Conservation (phyloP, 345 rosid genomes). For the Citrus hindsii region DNA sequence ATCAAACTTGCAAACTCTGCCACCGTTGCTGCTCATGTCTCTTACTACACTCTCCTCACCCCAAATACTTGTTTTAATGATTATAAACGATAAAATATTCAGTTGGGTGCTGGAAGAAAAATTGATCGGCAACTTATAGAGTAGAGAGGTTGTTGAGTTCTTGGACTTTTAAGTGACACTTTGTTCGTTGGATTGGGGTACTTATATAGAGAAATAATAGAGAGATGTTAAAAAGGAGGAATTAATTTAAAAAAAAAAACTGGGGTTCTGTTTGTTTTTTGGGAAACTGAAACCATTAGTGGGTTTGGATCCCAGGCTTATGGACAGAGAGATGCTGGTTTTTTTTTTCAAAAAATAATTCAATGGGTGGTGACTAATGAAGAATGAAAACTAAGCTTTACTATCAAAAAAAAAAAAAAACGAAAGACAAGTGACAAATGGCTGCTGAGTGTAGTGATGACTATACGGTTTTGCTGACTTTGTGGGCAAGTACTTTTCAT, state of each 20-base stretch:
- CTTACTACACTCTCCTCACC: not conserved
- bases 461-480: not conserved
- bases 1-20: constrained; percentile 9
- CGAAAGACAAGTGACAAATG: not conserved
- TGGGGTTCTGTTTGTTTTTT: not conserved
- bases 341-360: not conserved
- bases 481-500: not conserved
- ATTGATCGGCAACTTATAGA: not conserved
- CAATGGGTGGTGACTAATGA: not conserved
- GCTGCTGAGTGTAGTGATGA: too few species aligned
- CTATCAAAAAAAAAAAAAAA: too few species aligned
- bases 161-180: not conserved
- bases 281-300: not conserved
- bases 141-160: not conserved
- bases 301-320: too few species aligned
- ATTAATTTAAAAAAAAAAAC: not conserved
- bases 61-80: not conserved
- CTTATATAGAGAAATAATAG: not conserved
- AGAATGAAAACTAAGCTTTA: too few species aligned
- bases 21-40: constrained; percentile 14
- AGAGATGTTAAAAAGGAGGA: too few species aligned
- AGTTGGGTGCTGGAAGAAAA: not conserved
- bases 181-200: not conserved
- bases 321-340: too few species aligned
- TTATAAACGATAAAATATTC: too few species aligned